Percentiles rank a stretch among this genome's conserved stretches.
Evolutionary conservation across 768 basidiomycete species (phyloP).

Genomic region (Mycena galopus): DNA sequence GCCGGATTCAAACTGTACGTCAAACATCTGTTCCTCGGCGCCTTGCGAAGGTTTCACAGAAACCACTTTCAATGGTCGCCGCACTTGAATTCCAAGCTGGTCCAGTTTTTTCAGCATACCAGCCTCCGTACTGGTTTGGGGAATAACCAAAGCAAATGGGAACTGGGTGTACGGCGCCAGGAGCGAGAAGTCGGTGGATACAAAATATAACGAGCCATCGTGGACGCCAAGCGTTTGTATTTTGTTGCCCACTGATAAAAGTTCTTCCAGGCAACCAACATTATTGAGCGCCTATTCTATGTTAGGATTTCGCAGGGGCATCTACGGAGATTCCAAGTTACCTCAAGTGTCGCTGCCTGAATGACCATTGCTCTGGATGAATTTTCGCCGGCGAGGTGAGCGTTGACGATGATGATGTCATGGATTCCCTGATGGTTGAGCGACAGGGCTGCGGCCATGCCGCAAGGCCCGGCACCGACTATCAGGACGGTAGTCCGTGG

Average conservation of each 20-base stretch:
- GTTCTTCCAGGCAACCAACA: constrained; percentile 54
- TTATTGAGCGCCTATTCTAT: constrained; percentile 25
- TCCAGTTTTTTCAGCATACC: constrained; percentile 51
- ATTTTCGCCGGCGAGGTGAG: constrained; percentile 44
- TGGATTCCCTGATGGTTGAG: constrained; percentile 7
- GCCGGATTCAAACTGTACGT: constrained; percentile 63
- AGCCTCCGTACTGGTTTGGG: constrained; percentile 60
- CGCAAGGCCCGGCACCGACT: constrained; percentile 14
- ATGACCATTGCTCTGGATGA: constrained; percentile 54
- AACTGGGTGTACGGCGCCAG: constrained; percentile 58
- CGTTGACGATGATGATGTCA: constrained; percentile 50
- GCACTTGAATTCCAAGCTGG: constrained; percentile 47
- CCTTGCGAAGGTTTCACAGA: constrained; percentile 48
- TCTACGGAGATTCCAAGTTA: background rate
- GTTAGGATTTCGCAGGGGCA: background rate
- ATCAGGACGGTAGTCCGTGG: constrained; percentile 7
- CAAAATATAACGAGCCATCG: constrained; percentile 45
- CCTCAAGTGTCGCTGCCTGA: constrained; percentile 61
- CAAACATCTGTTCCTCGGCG: constrained; percentile 35
- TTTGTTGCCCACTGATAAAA: constrained; percentile 55
- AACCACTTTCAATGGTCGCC: constrained; percentile 54
- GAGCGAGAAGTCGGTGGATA: constrained; percentile 46
- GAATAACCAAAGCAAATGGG: constrained; percentile 57
- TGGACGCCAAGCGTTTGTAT: constrained; percentile 41
- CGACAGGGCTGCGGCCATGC: constrained; percentile 22